phyloP scores from a whole-genome alignment of 2,329 filamentous ascomycete species.

The Chrysosporium queenslandicum region DNA sequence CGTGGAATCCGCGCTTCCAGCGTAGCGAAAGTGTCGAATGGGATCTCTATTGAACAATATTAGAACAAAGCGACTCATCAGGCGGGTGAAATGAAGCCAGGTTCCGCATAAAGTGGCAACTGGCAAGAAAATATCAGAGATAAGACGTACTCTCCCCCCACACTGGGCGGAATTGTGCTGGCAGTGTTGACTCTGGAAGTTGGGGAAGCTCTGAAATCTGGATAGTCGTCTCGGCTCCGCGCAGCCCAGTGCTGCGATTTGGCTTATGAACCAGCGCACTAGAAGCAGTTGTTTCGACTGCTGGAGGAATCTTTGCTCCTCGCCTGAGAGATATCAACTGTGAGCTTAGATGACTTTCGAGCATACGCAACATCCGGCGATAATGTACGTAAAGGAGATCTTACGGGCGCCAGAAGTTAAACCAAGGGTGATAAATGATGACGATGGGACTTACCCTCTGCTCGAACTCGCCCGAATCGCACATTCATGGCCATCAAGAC shows the following conservation, averaged over 20 bases:
- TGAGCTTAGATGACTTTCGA: neutral
- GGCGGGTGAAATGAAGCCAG: neutral
- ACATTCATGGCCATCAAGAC: slow-evolving; percentile 20
- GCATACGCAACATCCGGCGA: neutral
- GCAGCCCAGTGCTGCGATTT: neutral
- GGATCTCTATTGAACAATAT: neutral
- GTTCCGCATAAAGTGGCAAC: neutral
- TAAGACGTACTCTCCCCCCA: slow-evolving; percentile 5
- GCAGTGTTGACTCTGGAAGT: neutral
- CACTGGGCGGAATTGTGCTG: neutral
- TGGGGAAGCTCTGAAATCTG: neutral
- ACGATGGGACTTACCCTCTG: slow-evolving; percentile 22
- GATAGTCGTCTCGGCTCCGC: neutral
- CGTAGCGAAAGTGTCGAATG: slow-evolving; percentile 4
- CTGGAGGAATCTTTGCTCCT: neutral
- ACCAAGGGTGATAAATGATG: neutral
- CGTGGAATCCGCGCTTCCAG: slow-evolving; percentile 3
- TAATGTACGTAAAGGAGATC: neutral
- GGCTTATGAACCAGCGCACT: slow-evolving; percentile 1
- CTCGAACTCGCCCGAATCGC: slow-evolving; percentile 25
- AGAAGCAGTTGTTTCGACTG: neutral
- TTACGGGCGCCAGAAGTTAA: slow-evolving; percentile 36
- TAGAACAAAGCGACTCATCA: neutral
- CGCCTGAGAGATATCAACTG: neutral
- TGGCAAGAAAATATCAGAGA: neutral